Evolutionary conservation across 768 basidiomycete species (phyloP).

Genomic region (Amylocystis lapponica): DNA sequence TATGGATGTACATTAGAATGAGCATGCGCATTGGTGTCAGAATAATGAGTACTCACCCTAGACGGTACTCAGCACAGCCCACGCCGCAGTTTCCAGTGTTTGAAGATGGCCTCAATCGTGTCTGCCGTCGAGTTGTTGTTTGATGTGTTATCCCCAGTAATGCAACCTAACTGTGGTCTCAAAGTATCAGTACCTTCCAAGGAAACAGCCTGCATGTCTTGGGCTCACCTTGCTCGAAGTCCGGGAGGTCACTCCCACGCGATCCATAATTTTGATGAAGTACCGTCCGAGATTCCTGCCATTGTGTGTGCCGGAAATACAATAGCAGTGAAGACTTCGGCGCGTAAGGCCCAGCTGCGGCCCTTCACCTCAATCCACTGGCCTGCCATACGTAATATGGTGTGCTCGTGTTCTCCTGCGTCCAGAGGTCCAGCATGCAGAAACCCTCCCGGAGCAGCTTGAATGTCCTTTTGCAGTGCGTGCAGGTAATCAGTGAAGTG

Average conservation of each 20-base stretch:
- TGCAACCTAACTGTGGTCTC: background rate
- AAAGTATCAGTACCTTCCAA: background rate
- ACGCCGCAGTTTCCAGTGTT: constrained; percentile 1
- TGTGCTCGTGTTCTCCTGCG: constrained; percentile 15
- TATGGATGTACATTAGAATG: constrained; percentile 6
- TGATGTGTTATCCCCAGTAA: constrained; percentile 16
- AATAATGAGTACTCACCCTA: too few species aligned
- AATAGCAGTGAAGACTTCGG: constrained; percentile 20
- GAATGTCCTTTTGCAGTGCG: background rate
- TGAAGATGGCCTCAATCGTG: constrained; percentile 14
- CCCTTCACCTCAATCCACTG: constrained; percentile 20
- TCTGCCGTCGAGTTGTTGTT: constrained; percentile 15
- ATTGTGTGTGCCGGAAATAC: constrained; percentile 18
- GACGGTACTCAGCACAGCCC: too few species aligned
- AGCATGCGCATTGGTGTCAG: background rate
- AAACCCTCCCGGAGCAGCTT: background rate
- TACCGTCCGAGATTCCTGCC: constrained; percentile 10
- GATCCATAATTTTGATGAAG: constrained; percentile 20
- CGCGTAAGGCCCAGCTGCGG: constrained; percentile 16
- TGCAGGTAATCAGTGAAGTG: background rate
- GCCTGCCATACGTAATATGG: constrained; percentile 16
- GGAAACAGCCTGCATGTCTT: constrained; percentile 6
- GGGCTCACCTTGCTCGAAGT: constrained; percentile 19
- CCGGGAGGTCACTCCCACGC: constrained; percentile 17
- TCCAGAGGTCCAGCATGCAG: too few species aligned